Base-by-base conservation (phyloP, 2,329 filamentous ascomycete species). In the Scleromitrula shiraiana region DNA sequence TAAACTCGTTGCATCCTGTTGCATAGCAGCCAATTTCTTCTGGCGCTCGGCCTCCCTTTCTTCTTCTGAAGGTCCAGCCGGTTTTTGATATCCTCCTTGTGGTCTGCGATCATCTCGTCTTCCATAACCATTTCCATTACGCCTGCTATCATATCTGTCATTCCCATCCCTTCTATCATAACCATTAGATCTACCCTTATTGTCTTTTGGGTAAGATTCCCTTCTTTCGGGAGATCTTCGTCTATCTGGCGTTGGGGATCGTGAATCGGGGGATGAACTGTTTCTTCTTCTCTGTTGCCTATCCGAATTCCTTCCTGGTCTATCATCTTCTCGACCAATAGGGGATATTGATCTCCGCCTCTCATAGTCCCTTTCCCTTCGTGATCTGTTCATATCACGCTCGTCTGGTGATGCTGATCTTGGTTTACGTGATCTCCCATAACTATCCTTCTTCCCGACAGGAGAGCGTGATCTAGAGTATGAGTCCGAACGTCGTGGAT, bases 21-120 rank as follows among this genome's bases (percentile, higher is more conserved):
- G 83, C 85, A 89, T 88, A 7, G 80, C 82, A 14, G 81, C 83
- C 15, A 88, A 67, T 62, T 80, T 86, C 20, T 76, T 74, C 10
- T 80, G 79, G n/a, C 74, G 73, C 53, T 84, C 80, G 19, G 78
- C 75, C 17, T 75, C 75, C 6, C 63, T 65, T 4, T 67, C 65
- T 50, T 49, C 46, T 39, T 55, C 53, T 9, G 45, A 39, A 10
- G 41, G 32, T 7, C 39, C 46, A 20, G 37, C 26, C 5, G 10
- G 17, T 30, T 41, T 40, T n/a, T 43, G 38, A 29, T 22, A 27
- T 36, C 24, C 32, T 14, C 39, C 39, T 15, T 23, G 49, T 48
- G 52, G 45, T 40, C 36, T 49, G 22, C 47, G 51, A 51, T 51
- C 59, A 56, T 65, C 58, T 38, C 59, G 58, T 29, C 56, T 53